Evolutionary conservation across 2,329 filamentous ascomycete genomes (phyloP), one percentile per base, ranked within the genome.

Genomic region (Penicillium sp.): DNA sequence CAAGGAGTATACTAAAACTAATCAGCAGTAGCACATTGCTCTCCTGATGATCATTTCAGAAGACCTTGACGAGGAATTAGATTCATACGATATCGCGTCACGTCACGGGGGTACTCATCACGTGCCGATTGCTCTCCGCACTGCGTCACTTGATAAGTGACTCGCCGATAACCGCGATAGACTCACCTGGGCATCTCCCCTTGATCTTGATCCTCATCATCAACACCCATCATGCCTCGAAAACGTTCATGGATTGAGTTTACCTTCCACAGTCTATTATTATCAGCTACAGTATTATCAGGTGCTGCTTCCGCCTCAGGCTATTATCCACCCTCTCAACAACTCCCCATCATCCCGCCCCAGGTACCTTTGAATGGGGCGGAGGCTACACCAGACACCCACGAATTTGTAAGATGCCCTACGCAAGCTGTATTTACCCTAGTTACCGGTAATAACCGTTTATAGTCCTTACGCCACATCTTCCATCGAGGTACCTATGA

Each of bases 401-500:
- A 73, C 67, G 70, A 76, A 50, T 77, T 77, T 69, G 74, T 76
- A 69, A 59, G 68, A 59, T 53, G 10, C 16, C 31, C 36, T 27
- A 33, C 16, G 9, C 33, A 34, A 40, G 13, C 13, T 49, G 8
- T 57, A 16, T 21, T 11, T 0, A 5, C 23, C 25, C 4, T 52
- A 15, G 27, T 46, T 43, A 3, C 25, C n/a, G 39, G 13, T 53
- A 39, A 33, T 55, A 38, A 62, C 51, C 44, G 34, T 46, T 47
- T 46, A 43, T 59, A 75, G 75, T 68, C 69, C 7, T 84, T 99
- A 55, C 87, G 91, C 67, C 93, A 99, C 75, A 87, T 97, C 68
- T 94, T 91, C 76, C 92, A 97, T 72, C 92, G 96, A 76, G 93
- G 93, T 57, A 89, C 91, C 40, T 84, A 93, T 73, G 79, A 83